phyloP scores from a whole-genome alignment of 352 stramenopile species.

The Phytophthora syringae region DNA sequence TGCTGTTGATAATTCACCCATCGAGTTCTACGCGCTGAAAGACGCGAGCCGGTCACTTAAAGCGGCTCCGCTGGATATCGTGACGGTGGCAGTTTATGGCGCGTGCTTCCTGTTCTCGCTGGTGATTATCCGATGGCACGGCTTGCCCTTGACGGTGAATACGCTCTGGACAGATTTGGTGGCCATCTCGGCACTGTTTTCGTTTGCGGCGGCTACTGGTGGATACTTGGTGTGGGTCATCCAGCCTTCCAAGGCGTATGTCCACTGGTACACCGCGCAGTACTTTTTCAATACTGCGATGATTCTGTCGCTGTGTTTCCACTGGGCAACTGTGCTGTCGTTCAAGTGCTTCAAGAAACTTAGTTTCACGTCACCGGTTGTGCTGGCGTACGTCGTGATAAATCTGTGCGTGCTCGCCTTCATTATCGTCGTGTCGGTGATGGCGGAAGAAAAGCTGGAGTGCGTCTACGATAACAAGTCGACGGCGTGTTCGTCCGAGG shows the following conservation, averaged over 20 bases:
- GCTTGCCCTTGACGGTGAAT: conserved; percentile 78
- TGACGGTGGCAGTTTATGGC: conserved; percentile 75
- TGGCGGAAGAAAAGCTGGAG: conserved; percentile 59
- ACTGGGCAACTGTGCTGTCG: conserved; percentile 84
- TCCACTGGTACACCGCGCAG: conserved; percentile 86
- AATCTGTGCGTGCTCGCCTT: conserved; percentile 71
- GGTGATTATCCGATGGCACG: conserved; percentile 87
- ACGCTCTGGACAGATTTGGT: conserved; percentile 90
- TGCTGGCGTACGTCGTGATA: conserved; percentile 73
- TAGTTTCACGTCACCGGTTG: conserved; percentile 76
- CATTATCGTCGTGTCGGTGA: conserved; percentile 66
- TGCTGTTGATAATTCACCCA: conserved; percentile 68
- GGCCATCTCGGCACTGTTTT: conserved; percentile 82
- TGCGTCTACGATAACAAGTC: conserved; percentile 80
- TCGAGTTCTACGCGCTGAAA: conserved; percentile 48
- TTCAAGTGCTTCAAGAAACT: conserved; percentile 91
- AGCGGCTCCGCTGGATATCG: conserved; percentile 70
- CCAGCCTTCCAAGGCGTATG: conserved; percentile 83
- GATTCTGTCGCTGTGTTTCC: conserved; percentile 89
- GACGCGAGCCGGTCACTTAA: conserved; percentile 61
- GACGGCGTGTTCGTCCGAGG: conserved; percentile 54
- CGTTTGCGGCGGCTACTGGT: conserved; percentile 78
- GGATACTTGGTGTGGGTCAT: conserved; percentile 87
- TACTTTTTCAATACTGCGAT: conserved; percentile 91
- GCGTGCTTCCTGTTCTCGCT: conserved; percentile 83